Evolutionary conservation across 257 asterid genomes (phyloP).

Genomic region (Craterostigma plantagineum): DNA sequence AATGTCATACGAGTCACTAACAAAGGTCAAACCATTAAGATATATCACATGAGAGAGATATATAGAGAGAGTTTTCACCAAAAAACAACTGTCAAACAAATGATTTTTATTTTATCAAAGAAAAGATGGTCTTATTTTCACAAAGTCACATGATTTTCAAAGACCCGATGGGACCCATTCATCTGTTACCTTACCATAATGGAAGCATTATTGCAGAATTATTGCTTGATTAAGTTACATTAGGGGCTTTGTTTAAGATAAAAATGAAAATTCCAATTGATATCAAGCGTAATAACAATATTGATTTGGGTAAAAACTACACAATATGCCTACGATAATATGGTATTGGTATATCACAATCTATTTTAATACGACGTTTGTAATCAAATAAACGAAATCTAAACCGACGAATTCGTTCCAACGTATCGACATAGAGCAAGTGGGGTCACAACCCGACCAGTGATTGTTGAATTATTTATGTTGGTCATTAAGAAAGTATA

Average conservation of each 20-base stretch:
- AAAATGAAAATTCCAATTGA: neutral
- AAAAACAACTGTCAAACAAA: slow-evolving; percentile 41
- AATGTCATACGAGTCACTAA: slow-evolving; percentile 14
- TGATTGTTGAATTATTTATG: neutral
- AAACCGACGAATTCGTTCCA: too few species aligned
- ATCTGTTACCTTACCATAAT: slow-evolving; percentile 37
- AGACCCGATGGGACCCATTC: slow-evolving; percentile 47
- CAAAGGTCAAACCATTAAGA: slow-evolving; percentile 40
- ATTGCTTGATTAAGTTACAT: too few species aligned
- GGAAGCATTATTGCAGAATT: slow-evolving; percentile 46
- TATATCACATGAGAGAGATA: slow-evolving; percentile 26
- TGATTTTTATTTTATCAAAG: slow-evolving; percentile 4
- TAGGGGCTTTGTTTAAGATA: too few species aligned
- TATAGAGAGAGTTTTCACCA: too few species aligned
- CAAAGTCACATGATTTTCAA: slow-evolving; percentile 51
- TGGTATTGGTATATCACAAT: too few species aligned
- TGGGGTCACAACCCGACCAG: too few species aligned
- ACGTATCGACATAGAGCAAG: too few species aligned
- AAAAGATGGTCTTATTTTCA: neutral
- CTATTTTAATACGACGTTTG: too few species aligned
- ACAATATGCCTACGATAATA: neutral
- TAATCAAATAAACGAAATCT: too few species aligned
- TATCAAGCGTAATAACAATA: neutral
- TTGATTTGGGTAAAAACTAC: neutral
- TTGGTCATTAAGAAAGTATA: slow-evolving; percentile 9